Evolutionary conservation across 441 rosid genomes (phyloP).

Genomic region (Eutrema salsugineum): DNA sequence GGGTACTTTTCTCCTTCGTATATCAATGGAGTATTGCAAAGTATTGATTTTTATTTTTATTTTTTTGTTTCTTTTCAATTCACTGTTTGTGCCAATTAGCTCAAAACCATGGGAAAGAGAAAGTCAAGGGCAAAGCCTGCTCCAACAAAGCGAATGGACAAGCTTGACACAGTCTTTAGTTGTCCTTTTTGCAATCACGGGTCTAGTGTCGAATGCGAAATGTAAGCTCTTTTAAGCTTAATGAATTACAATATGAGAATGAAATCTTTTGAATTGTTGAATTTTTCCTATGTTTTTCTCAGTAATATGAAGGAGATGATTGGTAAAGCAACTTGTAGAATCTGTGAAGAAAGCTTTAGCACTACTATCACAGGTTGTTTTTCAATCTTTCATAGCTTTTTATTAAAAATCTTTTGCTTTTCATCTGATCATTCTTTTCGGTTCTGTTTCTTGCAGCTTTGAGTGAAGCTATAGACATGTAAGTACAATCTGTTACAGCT

Average conservation of each 20-base stretch:
- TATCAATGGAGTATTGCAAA: not conserved
- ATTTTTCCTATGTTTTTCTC: not conserved
- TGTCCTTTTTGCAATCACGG: conserved; percentile 99
- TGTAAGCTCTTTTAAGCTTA: conserved; percentile 40
- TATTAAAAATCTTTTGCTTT: not conserved
- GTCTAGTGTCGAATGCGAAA: conserved; percentile 78
- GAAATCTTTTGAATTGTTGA: not conserved
- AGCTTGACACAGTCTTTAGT: conserved; percentile 90
- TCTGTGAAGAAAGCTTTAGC: conserved; percentile 58
- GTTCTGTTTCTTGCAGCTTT: conserved; percentile 58
- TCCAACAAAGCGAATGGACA: conserved; percentile 81
- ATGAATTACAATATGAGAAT: not conserved
- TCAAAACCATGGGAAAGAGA: conserved; percentile 78
- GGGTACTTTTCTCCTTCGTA: not conserved
- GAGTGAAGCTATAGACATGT: conserved; percentile 85
- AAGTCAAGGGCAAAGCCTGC: conserved; percentile 91
- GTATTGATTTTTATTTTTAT: not conserved
- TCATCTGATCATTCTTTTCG: not conserved
- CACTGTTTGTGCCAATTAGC: not conserved
- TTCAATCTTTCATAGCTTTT: not conserved
- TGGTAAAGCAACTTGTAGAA: conserved; percentile 49
- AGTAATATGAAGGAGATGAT: conserved; percentile 56
- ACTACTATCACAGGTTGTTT: conserved; percentile 50
- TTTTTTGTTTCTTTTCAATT: not conserved
- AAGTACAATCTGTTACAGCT: conserved; percentile 29